Base-by-base conservation (phyloP, 2,329 filamentous ascomycete species). In the Harringtonia aguacate region DNA sequence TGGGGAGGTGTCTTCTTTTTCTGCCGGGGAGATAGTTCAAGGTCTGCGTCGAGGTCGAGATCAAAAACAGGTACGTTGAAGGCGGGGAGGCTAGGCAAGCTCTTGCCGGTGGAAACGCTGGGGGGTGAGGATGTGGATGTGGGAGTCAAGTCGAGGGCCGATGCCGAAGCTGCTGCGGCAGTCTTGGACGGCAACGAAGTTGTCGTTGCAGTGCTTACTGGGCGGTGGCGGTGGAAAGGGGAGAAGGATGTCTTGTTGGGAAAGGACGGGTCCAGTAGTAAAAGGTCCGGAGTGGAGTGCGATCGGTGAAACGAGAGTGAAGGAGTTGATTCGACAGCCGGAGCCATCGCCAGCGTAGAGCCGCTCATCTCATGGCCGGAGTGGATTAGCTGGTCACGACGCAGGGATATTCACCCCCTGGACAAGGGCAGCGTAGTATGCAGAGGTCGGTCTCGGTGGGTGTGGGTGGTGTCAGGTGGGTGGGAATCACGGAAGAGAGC, bases 11-110 rank as follows among this genome's bases (percentile, higher is more conserved):
- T 14, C 20, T 18, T 37, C 41, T 5, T 21, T 20, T 31, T 44
- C 39, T 8, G 27, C 28, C n/a, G n/a, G n/a, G 21, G 41, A 39
- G 38, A 47, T 3, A 69, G 54, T 15, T 63, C 66, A 5, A 66
- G 65, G 8, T 45, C 46, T 12, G 35, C 4, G 51, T 73, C 66
- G 54, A 77, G 62, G 35, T 63, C 66, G 52, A 70, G 63, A 49
- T 75, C 68, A 56, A 78, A 71, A 1, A 69, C 68, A 31, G 72
- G 68, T 29, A 78, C 59, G 46, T 74, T 70, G 56, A 75, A 74
- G 46, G 60, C 56, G 14, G 68, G 60, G 20, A 67, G 55, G 44
- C 52, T 59, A 34, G 63, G 62, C 17, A 63, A 52, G 45, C 50
- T 59, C 55, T 53, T 31, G 22, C 22, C 24, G 18, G 29, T n/a